Evolutionary conservation across 1,284 basidiomycete genomes (phyloP).

Genomic region (Rhodofomes roseus): DNA sequence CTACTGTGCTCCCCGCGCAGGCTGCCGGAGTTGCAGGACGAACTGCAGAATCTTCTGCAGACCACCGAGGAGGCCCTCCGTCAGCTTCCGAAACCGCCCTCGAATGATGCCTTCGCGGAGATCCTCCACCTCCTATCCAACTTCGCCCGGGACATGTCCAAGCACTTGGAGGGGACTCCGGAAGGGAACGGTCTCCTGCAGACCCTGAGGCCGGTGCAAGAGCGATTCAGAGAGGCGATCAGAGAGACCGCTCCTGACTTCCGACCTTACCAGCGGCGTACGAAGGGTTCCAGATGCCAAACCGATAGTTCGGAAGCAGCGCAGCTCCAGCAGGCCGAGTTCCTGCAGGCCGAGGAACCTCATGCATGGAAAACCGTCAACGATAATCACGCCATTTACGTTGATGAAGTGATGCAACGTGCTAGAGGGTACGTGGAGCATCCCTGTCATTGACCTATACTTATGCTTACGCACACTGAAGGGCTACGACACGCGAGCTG

Average conservation of each 20-base stretch:
- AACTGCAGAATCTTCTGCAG: constrained; percentile 42
- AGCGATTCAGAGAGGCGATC: constrained; percentile 44
- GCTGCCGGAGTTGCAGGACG: constrained; percentile 56
- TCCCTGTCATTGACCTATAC: constrained; percentile 30
- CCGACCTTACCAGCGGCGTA: constrained; percentile 1
- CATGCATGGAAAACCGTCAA: constrained; percentile 7
- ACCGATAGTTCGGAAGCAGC: constrained; percentile 8
- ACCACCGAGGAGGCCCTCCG: constrained; percentile 35
- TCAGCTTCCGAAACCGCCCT: constrained; percentile 50
- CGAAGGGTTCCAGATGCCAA: constrained; percentile 25
- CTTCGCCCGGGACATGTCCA: constrained; percentile 44
- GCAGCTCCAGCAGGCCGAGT: constrained; percentile 24
- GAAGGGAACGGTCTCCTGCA: constrained; percentile 49
- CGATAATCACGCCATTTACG: constrained; percentile 35
- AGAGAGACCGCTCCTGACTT: constrained; percentile 50
- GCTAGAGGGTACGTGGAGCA: constrained; percentile 42
- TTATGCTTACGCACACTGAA: constrained; percentile 36
- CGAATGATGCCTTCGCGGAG: constrained; percentile 52
- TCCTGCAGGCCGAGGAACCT: constrained; percentile 40
- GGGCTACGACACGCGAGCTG: constrained; percentile 61
- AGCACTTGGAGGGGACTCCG: constrained; percentile 49
- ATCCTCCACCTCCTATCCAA: constrained; percentile 42
- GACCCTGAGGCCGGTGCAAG: constrained; percentile 45
- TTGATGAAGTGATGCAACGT: constrained; percentile 52
- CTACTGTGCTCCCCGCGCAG: constrained; percentile 31